Evolutionary conservation across 306 rosid genomes (phyloP).

Genomic region (Prunus mira): DNA sequence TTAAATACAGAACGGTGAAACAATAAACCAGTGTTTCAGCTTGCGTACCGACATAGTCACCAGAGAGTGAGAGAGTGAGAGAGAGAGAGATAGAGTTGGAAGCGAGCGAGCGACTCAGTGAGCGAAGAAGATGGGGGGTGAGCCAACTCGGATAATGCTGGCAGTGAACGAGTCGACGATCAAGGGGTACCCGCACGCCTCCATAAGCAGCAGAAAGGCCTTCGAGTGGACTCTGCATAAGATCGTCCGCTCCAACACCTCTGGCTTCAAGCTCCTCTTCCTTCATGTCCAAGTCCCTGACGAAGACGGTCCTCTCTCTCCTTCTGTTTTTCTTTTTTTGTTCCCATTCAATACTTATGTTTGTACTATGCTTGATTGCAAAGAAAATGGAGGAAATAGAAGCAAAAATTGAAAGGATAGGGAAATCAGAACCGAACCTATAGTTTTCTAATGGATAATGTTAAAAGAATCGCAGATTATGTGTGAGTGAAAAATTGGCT

Average conservation of each 20-base stretch:
- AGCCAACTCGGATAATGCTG: constrained; percentile 67
- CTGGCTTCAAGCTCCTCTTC: constrained; percentile 66
- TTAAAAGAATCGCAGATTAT: background rate
- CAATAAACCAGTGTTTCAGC: too few species aligned
- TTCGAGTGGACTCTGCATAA: constrained; percentile 84
- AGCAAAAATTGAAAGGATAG: background rate
- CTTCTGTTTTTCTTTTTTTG: background rate
- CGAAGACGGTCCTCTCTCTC: constrained; percentile 66
- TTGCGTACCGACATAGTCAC: background rate
- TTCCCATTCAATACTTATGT: background rate
- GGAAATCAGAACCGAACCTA: background rate
- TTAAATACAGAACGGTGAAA: background rate
- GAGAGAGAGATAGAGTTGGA: background rate
- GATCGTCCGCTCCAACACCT: constrained; percentile 65
- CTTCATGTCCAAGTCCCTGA: constrained; percentile 92
- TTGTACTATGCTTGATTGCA: constrained; percentile 19
- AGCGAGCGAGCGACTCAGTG: constrained; percentile 11
- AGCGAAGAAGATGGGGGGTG: constrained; percentile 27
- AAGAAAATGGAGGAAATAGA: constrained; percentile 9
- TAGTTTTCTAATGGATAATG: background rate
- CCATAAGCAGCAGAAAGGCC: constrained; percentile 85
- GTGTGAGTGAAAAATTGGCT: background rate
- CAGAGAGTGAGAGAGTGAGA: background rate
- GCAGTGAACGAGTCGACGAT: constrained; percentile 90
- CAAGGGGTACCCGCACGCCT: constrained; percentile 82